phyloP scores from a whole-genome alignment of 306 rosid species.

The Gastrolobium villosum region DNA sequence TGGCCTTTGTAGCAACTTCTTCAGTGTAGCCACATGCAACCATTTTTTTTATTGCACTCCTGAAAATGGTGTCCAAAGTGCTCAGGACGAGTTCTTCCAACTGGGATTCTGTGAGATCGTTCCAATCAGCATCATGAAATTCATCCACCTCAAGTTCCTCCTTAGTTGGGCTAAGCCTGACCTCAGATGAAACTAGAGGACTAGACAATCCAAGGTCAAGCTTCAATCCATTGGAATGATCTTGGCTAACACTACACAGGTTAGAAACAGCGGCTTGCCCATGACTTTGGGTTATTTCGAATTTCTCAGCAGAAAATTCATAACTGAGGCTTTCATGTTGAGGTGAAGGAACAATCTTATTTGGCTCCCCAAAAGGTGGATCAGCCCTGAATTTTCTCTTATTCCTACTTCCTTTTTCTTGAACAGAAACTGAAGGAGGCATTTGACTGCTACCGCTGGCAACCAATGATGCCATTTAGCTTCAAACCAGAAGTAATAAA shows the following conservation, averaged over 20 bases:
- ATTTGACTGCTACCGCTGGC: constrained; percentile 64
- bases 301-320: constrained; percentile 85
- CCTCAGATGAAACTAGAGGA: constrained; percentile 57
- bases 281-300: constrained; percentile 58
- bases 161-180: constrained; percentile 59
- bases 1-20: constrained; percentile 79
- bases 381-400: constrained; percentile 98
- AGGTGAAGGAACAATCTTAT: constrained; percentile 60
- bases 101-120: constrained; percentile 80
- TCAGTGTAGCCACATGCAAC: constrained; percentile 78
- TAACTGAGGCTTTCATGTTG: constrained; percentile 73
- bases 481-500: constrained; percentile 48
- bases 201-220: constrained; percentile 85
- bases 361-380: constrained; percentile 74
- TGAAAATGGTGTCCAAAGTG: constrained; percentile 76
- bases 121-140: constrained; percentile 84
- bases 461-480: constrained; percentile 87
- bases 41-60: constrained; percentile 78
- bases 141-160: constrained; percentile 75
- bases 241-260: constrained; percentile 62
- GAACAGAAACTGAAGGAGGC: constrained; percentile 66
- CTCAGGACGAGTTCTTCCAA: constrained; percentile 83
- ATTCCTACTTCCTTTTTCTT: constrained; percentile 89
- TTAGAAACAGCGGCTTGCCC: constrained; percentile 65
- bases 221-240: constrained; percentile 75